Percentiles rank a stretch among this genome's conserved stretches.
Evolutionary conservation across 1,284 basidiomycete genomes (phyloP).

Genomic region (Apiotrichum laibachii): DNA sequence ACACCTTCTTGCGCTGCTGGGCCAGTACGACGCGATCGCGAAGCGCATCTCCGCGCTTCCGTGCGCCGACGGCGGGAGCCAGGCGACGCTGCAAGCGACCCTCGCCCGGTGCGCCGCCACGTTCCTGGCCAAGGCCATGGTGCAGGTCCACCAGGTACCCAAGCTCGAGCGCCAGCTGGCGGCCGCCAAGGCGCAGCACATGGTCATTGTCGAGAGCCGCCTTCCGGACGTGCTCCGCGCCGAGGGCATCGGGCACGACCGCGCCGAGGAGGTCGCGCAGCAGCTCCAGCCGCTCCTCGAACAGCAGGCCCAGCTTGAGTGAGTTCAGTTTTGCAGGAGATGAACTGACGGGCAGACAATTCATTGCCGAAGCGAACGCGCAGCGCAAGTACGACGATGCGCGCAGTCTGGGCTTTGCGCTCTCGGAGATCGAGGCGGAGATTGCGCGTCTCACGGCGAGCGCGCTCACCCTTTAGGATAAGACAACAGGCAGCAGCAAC

Average conservation of each 20-base stretch:
- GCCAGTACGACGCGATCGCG: constrained; percentile 81
- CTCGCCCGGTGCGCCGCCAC: constrained; percentile 72
- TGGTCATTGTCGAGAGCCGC: constrained; percentile 33
- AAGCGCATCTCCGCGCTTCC: constrained; percentile 77
- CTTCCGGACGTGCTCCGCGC: constrained; percentile 29
- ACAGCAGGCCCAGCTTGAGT: constrained; percentile 81
- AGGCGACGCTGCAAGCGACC: constrained; percentile 77
- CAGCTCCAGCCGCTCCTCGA: constrained; percentile 79
- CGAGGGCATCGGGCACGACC: constrained; percentile 24
- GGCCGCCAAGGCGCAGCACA: constrained; percentile 25
- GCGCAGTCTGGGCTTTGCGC: constrained; percentile 67
- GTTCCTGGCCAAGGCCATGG: constrained; percentile 76
- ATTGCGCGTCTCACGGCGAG: constrained; percentile 62
- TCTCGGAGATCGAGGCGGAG: constrained; percentile 74
- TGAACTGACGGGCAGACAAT: constrained; percentile 24
- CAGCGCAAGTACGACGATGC: constrained; percentile 87
- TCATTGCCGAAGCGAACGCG: constrained; percentile 68
- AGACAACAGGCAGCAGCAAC: neutral
- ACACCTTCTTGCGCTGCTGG: constrained; percentile 74
- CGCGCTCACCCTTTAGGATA: constrained; percentile 12
- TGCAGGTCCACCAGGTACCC: constrained; percentile 57
- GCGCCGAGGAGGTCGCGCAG: constrained; percentile 63
- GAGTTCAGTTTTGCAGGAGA: constrained; percentile 15
- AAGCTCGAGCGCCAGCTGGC: constrained; percentile 54
- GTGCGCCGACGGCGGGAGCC: constrained; percentile 64